phyloP scores from a whole-genome alignment of 2,329 filamentous ascomycete genomes.

The Cyphellophora europaea region DNA sequence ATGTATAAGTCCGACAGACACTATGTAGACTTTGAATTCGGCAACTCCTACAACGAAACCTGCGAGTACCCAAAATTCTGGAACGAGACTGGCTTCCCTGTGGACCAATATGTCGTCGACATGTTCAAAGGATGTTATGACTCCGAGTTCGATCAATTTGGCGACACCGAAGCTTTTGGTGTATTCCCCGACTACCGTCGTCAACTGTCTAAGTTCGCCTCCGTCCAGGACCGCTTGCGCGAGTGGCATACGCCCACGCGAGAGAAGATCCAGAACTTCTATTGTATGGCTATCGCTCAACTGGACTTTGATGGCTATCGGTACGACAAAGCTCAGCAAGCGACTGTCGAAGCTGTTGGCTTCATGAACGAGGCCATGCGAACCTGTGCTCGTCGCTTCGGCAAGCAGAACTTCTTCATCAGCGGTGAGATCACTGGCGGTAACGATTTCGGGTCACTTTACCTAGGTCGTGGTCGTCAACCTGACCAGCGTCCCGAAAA shows the following conservation, averaged over 20 bases:
- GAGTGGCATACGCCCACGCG: conserved; percentile 53
- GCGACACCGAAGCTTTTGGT: conserved; percentile 55
- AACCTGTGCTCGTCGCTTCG: conserved; percentile 45
- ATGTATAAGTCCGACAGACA: conserved; percentile 45
- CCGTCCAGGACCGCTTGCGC: conserved; percentile 57
- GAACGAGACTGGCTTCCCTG: conserved; percentile 46
- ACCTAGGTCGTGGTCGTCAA: conserved; percentile 53
- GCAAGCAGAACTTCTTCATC: conserved; percentile 56
- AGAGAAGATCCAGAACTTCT: conserved; percentile 50
- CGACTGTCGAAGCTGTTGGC: conserved; percentile 52
- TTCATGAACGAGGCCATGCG: conserved; percentile 49
- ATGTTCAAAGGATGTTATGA: conserved; percentile 48
- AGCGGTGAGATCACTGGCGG: conserved; percentile 56
- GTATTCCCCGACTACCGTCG: conserved; percentile 55
- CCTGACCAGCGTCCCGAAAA: conserved; percentile 43
- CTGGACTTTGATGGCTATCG: conserved; percentile 60
- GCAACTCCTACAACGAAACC: conserved; percentile 43
- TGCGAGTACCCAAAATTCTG: conserved; percentile 55
- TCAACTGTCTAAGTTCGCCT: conserved; percentile 57
- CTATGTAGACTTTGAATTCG: conserved; percentile 50
- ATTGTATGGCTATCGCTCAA: conserved; percentile 52
- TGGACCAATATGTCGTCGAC: conserved; percentile 37
- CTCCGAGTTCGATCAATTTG: conserved; percentile 58
- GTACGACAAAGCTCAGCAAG: conserved; percentile 58
- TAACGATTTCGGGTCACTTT: conserved; percentile 51